Evolutionary conservation across 1,139 yeast species (phyloP).

Genomic region (Kurtzmaniella natalensis): DNA sequence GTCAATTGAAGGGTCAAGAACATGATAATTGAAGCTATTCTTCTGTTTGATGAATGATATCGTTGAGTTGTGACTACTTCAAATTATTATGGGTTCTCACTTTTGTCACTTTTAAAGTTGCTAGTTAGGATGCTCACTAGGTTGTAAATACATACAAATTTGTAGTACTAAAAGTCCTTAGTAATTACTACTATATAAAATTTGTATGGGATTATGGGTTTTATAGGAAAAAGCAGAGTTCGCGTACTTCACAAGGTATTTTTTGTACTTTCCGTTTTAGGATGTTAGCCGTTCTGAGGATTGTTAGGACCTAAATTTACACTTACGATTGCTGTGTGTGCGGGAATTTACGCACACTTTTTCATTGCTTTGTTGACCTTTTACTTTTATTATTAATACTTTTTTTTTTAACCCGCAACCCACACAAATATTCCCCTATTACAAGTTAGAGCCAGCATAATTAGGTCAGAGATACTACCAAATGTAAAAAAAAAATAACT

Average conservation of each 20-base stretch:
- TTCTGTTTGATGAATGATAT: too few relatives aligned
- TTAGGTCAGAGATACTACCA: too few relatives aligned
- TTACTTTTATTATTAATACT: neutral
- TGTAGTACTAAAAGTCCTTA: slow-evolving; percentile 7
- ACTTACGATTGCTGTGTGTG: slow-evolving; percentile 7
- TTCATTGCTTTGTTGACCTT: slow-evolving; percentile 5
- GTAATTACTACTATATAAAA: slow-evolving; percentile 6
- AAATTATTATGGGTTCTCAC: slow-evolving; percentile 1
- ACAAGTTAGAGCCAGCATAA: too few relatives aligned
- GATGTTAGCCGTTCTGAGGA: slow-evolving; percentile 11
- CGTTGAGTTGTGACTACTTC: too few relatives aligned
- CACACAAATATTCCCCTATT: too few relatives aligned
- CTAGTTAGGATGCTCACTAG: neutral
- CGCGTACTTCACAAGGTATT: slow-evolving; percentile 4
- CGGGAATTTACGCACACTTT: slow-evolving; percentile 9
- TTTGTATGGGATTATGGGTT: slow-evolving; percentile 9
- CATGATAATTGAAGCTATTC: too few relatives aligned
- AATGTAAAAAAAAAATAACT: too few relatives aligned
- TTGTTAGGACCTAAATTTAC: slow-evolving; percentile 19
- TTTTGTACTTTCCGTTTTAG: neutral
- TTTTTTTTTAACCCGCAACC: neutral
- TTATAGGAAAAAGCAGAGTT: slow-evolving; percentile 8
- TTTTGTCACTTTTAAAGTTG: neutral
- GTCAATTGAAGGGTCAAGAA: too few relatives aligned
- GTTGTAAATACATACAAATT: slow-evolving; percentile 7